Base-by-base conservation (phyloP, 164 flowering plant species). In the Piper longum region DNA sequence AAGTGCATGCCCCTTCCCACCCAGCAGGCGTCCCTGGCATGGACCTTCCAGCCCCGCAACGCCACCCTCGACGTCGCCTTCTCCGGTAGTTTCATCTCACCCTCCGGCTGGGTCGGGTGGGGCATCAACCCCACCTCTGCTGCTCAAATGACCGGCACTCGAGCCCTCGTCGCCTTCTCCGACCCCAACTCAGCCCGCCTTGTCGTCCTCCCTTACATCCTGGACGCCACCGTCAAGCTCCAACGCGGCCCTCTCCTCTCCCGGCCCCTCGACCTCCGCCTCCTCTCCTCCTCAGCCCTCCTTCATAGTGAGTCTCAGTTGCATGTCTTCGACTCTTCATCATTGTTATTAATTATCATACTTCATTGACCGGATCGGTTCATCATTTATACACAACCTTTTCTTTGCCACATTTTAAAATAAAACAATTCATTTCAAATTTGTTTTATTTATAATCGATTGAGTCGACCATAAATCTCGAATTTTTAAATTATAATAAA, bases 91-190 rank as follows among this genome's bases (percentile, higher is more conserved):
- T 89, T 93, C 81, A 89, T 89, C 57, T 93, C 98, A 0, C 98
- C 98, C 0, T 81, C 97, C 19, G 98, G 98, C 3, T 93, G 98
- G 98, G 96, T 93, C 2, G 98, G 82, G 2, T 86, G 78, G 77
- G 98, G 98, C 8, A 84, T 93, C 70, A 93, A 93, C 72, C 98
- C 97, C 0, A 71, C 48, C 2, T 76, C 92, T 3, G 71, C 96
- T 0, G 71, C 96, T 0, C 80, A 80, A 63, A 89, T 93, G 98
- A 82, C 93, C 0, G 96, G 97, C 0, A 73, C 96, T 0, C 86
- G 86, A 0, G 95, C 86, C 13, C 72, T 93, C 1, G 69, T 89
- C 59, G 89, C 98, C 70, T 89, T 88, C 62, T 85, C 92, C 0
- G 97, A 93, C 67, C 95, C 96, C 0, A 88, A 77, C 63, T 78